Percentiles rank a stretch among this genome's conserved stretches.
Conservation (phyloP, 1,284 basidiomycete species). For the Rugosomyces carneus region DNA sequence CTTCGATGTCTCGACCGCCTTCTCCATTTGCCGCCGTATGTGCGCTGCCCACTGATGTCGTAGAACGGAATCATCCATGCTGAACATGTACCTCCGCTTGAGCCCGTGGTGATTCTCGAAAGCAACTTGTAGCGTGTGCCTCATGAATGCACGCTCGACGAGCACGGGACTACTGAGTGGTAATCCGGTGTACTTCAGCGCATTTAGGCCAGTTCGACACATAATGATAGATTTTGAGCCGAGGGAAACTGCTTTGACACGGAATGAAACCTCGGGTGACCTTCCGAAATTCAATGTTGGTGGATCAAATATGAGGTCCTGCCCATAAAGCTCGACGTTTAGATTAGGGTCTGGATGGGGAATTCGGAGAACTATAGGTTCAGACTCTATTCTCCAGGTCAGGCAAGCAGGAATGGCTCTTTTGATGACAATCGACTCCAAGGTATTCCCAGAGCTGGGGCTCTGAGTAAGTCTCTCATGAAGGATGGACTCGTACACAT, state of each 20-base stretch:
- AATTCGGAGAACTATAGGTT: conserved; percentile 78
- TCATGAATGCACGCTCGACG: conserved; percentile 91
- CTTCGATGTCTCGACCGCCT: conserved; percentile 27
- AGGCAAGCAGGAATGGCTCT: conserved; percentile 70
- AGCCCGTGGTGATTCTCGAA: conserved; percentile 67
- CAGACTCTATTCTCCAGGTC: conserved; percentile 81
- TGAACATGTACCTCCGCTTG: conserved; percentile 90
- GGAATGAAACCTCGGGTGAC: conserved; percentile 78
- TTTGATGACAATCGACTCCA: conserved; percentile 60
- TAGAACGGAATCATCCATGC: conserved; percentile 71
- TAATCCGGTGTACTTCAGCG: conserved; percentile 73
- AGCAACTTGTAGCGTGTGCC: conserved; percentile 86
- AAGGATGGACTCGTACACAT: conserved; percentile 73
- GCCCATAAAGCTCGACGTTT: conserved; percentile 75
- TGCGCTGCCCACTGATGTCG: conserved; percentile 71
- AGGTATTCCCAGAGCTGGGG: conserved; percentile 37
- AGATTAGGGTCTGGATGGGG: conserved; percentile 76
- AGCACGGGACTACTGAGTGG: conserved; percentile 70
- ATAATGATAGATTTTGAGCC: conserved; percentile 79
- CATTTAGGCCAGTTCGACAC: conserved; percentile 73
- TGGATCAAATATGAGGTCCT: conserved; percentile 84
- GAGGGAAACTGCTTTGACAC: conserved; percentile 76
- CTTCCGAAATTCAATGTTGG: conserved; percentile 72
- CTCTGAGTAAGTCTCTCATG: conserved; percentile 71
- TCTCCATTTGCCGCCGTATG: conserved; percentile 65